A percentile compares a stretch with the other conserved stretches of the same genome.
Evolutionary conservation across 2,329 filamentous ascomycete genomes (phyloP).

Genomic region (Cordyceps javanica): DNA sequence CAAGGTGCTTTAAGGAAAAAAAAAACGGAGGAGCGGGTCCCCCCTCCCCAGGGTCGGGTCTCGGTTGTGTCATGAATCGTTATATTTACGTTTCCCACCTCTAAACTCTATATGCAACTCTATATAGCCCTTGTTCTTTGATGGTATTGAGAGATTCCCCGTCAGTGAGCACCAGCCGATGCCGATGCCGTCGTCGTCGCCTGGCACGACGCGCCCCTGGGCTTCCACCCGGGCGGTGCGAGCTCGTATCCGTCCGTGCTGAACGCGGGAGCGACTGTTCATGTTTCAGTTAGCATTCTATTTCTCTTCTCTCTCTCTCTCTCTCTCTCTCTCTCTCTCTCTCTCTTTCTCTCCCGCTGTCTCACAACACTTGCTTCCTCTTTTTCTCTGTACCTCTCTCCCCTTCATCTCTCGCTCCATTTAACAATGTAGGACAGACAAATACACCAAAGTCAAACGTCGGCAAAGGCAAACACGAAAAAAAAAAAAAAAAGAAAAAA

Average conservation of each 20-base stretch:
- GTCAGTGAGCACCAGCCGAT: neutral
- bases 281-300: neutral
- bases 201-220: neutral
- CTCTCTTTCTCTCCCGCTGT: no score
- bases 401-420: no score
- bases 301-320: neutral
- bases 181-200: neutral
- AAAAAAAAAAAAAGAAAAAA: neutral
- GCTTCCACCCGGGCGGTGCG: conserved; percentile 7
- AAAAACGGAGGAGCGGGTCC: no score
- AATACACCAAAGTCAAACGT: no score
- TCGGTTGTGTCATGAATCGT: neutral
- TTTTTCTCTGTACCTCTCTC: no score
- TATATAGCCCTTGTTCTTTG: neutral
- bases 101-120: neutral
- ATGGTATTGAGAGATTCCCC: no score
- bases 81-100: neutral
- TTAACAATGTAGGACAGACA: no score
- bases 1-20: no score
- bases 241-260: conserved; percentile 5
- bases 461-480: no score
- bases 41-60: no score
- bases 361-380: neutral
- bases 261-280: conserved; percentile 11
- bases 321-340: no score